These are phyloP conservation scores for Amanita muscaria DNA, from an alignment of 768 basidiomycete species.

Conservation along the genomic window DNA sequence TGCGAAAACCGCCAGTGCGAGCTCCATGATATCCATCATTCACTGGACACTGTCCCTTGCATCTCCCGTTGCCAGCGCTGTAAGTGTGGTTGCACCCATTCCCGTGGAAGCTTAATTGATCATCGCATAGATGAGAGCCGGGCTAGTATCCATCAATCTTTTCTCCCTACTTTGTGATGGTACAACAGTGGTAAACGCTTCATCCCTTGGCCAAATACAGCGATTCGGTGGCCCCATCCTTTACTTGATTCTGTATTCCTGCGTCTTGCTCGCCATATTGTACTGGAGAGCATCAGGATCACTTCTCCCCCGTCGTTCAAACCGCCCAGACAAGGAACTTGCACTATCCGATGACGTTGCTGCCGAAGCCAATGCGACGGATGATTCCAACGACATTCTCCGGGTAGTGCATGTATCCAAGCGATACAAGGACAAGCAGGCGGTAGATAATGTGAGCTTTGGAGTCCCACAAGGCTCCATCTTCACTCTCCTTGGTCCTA, in stretches of 20 bases:
- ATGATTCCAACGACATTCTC: constrained; percentile 44
- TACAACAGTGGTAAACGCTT: constrained; percentile 31
- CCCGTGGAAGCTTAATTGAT: constrained; percentile 2
- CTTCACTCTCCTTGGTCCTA: constrained; percentile 71
- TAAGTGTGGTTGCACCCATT: constrained; percentile 26
- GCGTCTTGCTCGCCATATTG: constrained; percentile 53
- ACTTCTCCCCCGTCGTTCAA: constrained; percentile 29
- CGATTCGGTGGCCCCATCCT: constrained; percentile 69
- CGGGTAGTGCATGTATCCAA: constrained; percentile 59
- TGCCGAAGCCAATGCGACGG: constrained; percentile 41
- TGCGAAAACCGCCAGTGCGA: constrained; percentile 49
- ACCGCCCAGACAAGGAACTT: not conserved
- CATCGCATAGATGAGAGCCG: constrained; percentile 45
- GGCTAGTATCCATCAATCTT: constrained; percentile 68
- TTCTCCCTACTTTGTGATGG: constrained; percentile 69
- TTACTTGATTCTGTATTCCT: constrained; percentile 56
- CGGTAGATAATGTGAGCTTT: constrained; percentile 68
- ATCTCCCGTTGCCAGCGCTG: constrained; percentile 62
- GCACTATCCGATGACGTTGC: constrained; percentile 34
- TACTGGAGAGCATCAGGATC: constrained; percentile 70
- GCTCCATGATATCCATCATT: constrained; percentile 47
- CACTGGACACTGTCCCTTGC: constrained; percentile 63
- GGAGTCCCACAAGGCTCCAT: constrained; percentile 52
- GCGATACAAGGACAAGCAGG: constrained; percentile 43
- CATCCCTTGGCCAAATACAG: constrained; percentile 43